Evolutionary conservation across 2,329 filamentous ascomycete genomes (phyloP), one percentile per base, ranked within the genome.

Genomic region (Neonectria sp.): DNA sequence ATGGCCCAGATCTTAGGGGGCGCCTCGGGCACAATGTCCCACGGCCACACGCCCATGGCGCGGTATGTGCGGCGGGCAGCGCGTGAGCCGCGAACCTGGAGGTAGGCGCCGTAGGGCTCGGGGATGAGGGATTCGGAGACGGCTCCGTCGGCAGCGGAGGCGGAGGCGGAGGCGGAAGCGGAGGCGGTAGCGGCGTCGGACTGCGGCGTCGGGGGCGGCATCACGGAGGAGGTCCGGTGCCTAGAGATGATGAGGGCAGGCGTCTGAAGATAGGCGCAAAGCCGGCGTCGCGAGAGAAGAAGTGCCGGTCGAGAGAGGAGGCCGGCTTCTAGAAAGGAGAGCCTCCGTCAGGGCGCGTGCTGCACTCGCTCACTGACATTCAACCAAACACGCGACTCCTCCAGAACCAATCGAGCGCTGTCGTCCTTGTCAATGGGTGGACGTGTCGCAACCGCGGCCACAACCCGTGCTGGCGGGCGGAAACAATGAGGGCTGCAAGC

Each of bases 1-100:
- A 76, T 76, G 33, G 74, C 74, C 74, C 74, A 76, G 68, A 76
- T 75, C 68, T 76, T 76, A 1, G 74, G 74, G n/a, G 74, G 74
- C 33, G 74, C 70, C 62, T 76, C 74, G 24, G 74, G 74, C 46
- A 76, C 74, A 29, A 76, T 76, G 31, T 76, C 74, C 74, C 74
- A 76, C 43, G 74, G 74, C 74, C 74, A 76, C 37, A 76, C 74
- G 49, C 73, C 72, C 70, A 76, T 72, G 31, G 73, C 74, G 48
- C 71, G 71, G 57, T 73, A 75, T 45, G 76, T 76, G 45, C 74
- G 65, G 45, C 74, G 68, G 43, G 74, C 74, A 15, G 74, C 74
- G 17, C 74, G 71, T n/a, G 74, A 73, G 51, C 74, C 74, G 55
- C 74, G 73, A 17, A 72, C 69, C 51, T 75, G 74, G 6, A 76